phyloP scores from a whole-genome alignment of 2,329 filamentous ascomycete species.

The Sclerotiophoma versabilis region DNA sequence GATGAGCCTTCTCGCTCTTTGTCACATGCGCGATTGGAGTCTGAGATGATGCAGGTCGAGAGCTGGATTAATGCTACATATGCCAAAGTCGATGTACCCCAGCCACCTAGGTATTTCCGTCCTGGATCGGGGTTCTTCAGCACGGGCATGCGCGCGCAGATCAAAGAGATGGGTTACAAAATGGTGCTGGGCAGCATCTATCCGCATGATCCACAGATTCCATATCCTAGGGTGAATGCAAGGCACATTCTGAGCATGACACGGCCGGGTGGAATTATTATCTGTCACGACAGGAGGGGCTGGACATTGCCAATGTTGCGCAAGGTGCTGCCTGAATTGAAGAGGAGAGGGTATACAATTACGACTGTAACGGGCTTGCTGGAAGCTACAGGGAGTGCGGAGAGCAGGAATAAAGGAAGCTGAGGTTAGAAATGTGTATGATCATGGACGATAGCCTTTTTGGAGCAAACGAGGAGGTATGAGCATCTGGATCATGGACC shows the following conservation, averaged over 20 bases:
- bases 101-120: constrained; percentile 73
- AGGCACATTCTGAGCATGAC: constrained; percentile 82
- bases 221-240: constrained; percentile 72
- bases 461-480: too few species aligned
- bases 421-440: not conserved
- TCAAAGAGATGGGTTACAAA: constrained; percentile 69
- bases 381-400: constrained; percentile 9
- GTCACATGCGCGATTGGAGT: constrained; percentile 63
- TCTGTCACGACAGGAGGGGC: constrained; percentile 83
- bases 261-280: constrained; percentile 77
- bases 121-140: constrained; percentile 88
- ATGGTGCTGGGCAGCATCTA: constrained; percentile 86
- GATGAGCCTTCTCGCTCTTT: constrained; percentile 78
- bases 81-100: constrained; percentile 44
- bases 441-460: too few species aligned
- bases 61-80: constrained; percentile 66
- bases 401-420: not conserved
- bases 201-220: constrained; percentile 89
- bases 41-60: constrained; percentile 72
- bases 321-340: constrained; percentile 74
- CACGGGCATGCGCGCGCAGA: constrained; percentile 67
- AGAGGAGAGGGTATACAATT: constrained; percentile 71
- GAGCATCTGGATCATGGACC: too few species aligned
- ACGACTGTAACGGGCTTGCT: constrained; percentile 63
- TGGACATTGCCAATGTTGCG: constrained; percentile 85